Conservation (phyloP, 768 basidiomycete species). For the Collybiopsis luxurians region DNA sequence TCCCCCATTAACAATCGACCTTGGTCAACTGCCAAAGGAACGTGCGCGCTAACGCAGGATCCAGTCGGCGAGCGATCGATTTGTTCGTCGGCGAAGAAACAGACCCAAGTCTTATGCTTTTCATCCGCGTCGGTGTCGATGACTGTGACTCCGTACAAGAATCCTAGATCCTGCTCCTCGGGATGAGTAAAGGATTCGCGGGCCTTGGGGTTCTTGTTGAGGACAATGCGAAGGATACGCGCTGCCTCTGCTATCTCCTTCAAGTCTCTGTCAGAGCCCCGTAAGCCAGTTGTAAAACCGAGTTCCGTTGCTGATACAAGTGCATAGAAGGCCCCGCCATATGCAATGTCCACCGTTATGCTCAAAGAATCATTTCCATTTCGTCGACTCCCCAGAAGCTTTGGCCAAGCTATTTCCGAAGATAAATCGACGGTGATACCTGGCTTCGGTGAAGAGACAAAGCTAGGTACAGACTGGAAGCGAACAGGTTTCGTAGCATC, state of each 20-base stretch:
- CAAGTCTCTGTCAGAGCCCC: constrained; percentile 8
- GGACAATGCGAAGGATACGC: constrained; percentile 21
- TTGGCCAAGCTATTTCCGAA: constrained; percentile 20
- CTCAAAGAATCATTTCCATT: not conserved
- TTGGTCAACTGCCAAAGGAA: constrained; percentile 32
- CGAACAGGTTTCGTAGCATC: constrained; percentile 27
- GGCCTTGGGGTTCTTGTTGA: constrained; percentile 13
- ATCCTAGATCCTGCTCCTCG: constrained; percentile 28
- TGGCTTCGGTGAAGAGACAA: constrained; percentile 20
- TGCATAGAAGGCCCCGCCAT: constrained; percentile 39
- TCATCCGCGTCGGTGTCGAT: constrained; percentile 19
- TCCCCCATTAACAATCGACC: constrained; percentile 20
- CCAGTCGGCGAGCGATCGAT: constrained; percentile 38
- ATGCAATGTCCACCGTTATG: constrained; percentile 31
- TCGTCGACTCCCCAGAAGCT: not conserved
- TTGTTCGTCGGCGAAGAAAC: constrained; percentile 38
- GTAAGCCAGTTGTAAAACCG: constrained; percentile 27
- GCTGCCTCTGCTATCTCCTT: constrained; percentile 28
- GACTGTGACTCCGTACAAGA: constrained; percentile 36
- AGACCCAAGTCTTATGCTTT: constrained; percentile 21
- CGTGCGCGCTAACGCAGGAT: constrained; percentile 35
- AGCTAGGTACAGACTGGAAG: constrained; percentile 35
- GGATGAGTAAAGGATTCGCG: constrained; percentile 27
- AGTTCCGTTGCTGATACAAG: constrained; percentile 31
- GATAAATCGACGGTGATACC: constrained; percentile 28